These are phyloP conservation scores for Artemisia tridentata DNA, from an alignment of 129 eudicot species.

Conservation along the genomic window DNA sequence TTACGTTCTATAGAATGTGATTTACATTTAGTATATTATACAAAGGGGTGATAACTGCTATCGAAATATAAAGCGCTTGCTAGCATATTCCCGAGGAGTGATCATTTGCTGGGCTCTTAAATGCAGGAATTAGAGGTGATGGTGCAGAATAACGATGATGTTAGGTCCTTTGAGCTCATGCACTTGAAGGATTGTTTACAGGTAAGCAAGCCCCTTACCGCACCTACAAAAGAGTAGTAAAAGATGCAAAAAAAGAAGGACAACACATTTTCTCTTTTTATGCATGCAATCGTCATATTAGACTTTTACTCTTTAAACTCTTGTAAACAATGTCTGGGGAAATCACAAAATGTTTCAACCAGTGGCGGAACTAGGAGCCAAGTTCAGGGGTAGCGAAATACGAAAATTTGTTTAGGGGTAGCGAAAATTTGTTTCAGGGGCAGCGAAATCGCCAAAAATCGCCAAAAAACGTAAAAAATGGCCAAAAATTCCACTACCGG, in stretches of 20 bases:
- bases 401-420: too few species aligned
- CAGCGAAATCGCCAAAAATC: too few species aligned
- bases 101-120: conserved; percentile 20
- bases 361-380: too few species aligned
- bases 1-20: background rate
- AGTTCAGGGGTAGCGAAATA: too few species aligned
- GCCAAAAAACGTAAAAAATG: too few species aligned
- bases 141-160: conserved; percentile 60
- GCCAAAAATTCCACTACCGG: too few species aligned
- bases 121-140: conserved; percentile 71
- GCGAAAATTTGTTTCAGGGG: too few species aligned
- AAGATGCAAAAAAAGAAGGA: background rate
- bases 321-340: background rate
- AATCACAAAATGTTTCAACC: too few species aligned
- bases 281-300: background rate
- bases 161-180: conserved; percentile 68
- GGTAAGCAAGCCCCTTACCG: conserved; percentile 34
- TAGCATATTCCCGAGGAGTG: background rate
- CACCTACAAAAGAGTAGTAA: background rate
- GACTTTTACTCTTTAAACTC: background rate
- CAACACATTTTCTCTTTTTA: background rate
- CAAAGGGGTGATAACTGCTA: background rate
- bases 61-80: too few species aligned
- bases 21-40: conserved; percentile 1
- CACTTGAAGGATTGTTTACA: conserved; percentile 85